phyloP scores from a whole-genome alignment of 2,329 filamentous ascomycete species.

The Cercospora janseana region DNA sequence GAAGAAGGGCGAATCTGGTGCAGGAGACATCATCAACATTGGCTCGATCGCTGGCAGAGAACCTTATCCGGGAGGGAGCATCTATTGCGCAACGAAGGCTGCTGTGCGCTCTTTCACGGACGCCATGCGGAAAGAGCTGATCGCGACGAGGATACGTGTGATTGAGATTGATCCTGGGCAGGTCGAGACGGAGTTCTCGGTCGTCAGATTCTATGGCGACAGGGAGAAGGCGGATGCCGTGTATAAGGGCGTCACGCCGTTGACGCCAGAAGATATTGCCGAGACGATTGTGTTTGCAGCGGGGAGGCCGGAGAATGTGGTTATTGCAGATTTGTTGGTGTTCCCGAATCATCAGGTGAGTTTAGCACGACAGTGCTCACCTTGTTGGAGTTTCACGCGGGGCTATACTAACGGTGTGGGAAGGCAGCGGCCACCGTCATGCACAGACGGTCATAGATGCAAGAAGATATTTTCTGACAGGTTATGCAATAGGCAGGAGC shows the following conservation, averaged over 20 bases:
- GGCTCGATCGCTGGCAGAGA: constrained; percentile 89
- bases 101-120: constrained; percentile 84
- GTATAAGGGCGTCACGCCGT: constrained; percentile 78
- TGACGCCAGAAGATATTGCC: constrained; percentile 87
- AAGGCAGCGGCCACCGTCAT: constrained; percentile 22
- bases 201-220: constrained; percentile 85
- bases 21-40: constrained; percentile 93
- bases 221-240: constrained; percentile 86
- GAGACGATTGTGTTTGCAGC: constrained; percentile 86
- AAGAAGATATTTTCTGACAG: background rate
- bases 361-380: constrained; percentile 33
- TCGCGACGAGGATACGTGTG: constrained; percentile 74
- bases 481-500: constrained; percentile 4
- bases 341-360: constrained; percentile 87
- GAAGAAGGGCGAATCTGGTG: constrained; percentile 60
- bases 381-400: constrained; percentile 42
- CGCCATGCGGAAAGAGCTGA: constrained; percentile 75
- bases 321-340: constrained; percentile 81
- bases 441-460: constrained; percentile 15
- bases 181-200: constrained; percentile 90
- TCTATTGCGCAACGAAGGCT: constrained; percentile 92
- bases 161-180: constrained; percentile 91
- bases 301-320: constrained; percentile 82
- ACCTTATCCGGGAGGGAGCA: constrained; percentile 77
- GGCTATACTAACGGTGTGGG: constrained; percentile 13